A percentile compares a stretch with the other conserved stretches of the same genome.
These are phyloP conservation scores for Rhodotorula sp. DNA, from an alignment of 1,284 basidiomycete genomes.

Conservation along the genomic window DNA sequence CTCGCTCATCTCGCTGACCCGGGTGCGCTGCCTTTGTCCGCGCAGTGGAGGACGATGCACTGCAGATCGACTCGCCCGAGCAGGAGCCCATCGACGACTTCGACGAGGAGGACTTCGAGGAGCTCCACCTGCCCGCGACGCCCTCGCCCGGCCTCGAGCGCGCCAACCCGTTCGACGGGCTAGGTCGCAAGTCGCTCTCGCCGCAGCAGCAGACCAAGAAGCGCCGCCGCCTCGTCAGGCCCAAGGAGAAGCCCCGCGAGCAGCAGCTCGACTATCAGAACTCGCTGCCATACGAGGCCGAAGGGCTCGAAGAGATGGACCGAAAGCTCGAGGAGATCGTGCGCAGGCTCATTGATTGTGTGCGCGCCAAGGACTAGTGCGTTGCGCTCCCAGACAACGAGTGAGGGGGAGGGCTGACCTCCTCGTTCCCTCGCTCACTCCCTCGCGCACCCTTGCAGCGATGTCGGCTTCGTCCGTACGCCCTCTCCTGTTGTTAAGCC, in stretches of 20 bases:
- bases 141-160: slow-evolving; percentile 30
- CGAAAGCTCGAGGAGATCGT: slow-evolving; percentile 75
- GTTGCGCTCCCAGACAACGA: slow-evolving; percentile 44
- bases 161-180: slow-evolving; percentile 27
- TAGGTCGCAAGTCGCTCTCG: neutral
- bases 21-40: neutral
- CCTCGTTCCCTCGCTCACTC: neutral
- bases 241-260: slow-evolving; percentile 34
- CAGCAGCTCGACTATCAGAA: slow-evolving; percentile 47
- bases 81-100: slow-evolving; percentile 45
- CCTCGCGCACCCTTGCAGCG: slow-evolving; percentile 14
- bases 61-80: slow-evolving; percentile 45
- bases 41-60: slow-evolving; percentile 36
- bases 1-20: neutral
- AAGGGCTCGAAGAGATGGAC: slow-evolving; percentile 77
- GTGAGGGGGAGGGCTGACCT: too few relatives aligned
- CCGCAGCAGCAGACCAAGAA: slow-evolving; percentile 17
- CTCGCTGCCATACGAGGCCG: slow-evolving; percentile 74
- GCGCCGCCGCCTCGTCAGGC: slow-evolving; percentile 17
- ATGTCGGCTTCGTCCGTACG: slow-evolving; percentile 44
- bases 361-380: slow-evolving; percentile 76
- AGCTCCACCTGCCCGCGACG: slow-evolving; percentile 34
- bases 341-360: slow-evolving; percentile 69
- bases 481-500: too few relatives aligned
- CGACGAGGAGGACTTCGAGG: slow-evolving; percentile 41